Evolutionary conservation across 2,329 filamentous ascomycete genomes (phyloP).

Genomic region (Fusarium marasasianum): DNA sequence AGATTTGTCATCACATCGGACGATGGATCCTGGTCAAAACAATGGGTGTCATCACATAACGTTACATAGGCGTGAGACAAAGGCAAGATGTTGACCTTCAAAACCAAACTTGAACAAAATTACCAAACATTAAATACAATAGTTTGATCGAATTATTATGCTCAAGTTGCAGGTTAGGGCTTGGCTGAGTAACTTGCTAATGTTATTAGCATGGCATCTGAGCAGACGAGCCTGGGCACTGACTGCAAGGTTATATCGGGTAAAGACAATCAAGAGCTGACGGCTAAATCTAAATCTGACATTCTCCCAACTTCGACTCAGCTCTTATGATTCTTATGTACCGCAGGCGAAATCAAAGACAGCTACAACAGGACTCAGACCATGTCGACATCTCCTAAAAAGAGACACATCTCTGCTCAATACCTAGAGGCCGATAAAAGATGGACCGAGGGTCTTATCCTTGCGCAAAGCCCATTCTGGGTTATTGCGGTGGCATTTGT

Average conservation of each 20-base stretch:
- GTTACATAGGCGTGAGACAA: not conserved
- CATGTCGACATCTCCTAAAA: not conserved
- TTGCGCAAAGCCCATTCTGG: conserved; percentile 4
- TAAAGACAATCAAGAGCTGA: not conserved
- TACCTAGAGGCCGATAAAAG: not conserved
- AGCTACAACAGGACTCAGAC: rapidly evolving
- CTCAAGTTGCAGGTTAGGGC: not conserved
- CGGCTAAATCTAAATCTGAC: not conserved
- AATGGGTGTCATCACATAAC: not conserved
- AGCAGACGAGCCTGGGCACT: not conserved
- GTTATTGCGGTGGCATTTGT: not conserved
- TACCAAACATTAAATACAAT: rapidly evolving
- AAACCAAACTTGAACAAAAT: not conserved
- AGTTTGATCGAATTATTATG: no score
- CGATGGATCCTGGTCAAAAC: not conserved
- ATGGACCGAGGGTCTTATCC: not conserved
- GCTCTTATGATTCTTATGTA: rapidly evolving
- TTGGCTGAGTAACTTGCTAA: not conserved
- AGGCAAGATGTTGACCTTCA: not conserved
- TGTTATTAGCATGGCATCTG: no score
- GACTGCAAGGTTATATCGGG: not conserved
- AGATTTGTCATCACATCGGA: not conserved
- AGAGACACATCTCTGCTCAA: not conserved
- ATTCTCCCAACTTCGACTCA: not conserved
- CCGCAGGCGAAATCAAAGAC: not conserved